Percentiles rank a stretch among this genome's conserved stretches.
phyloP scores from a whole-genome alignment of 495 filamentous ascomycete genomes.

The Talaromyces proteolyticus region DNA sequence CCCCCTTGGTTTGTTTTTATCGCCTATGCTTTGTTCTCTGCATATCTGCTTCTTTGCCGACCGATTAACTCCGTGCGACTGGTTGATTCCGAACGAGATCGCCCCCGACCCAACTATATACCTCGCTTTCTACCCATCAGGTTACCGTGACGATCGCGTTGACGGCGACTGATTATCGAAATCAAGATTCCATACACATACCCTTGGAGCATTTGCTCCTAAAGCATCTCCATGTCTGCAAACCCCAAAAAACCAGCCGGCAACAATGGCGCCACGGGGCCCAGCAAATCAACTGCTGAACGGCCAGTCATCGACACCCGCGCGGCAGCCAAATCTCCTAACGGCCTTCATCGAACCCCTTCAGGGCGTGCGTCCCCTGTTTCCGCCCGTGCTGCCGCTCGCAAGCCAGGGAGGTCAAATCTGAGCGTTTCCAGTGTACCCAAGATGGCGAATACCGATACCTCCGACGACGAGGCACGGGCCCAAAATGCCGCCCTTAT shows the following conservation, averaged over 20 bases:
- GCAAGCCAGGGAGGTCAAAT: conserved; percentile 53
- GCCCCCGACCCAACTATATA: no score
- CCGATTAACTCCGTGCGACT: no score
- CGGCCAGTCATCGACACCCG: conserved; percentile 2
- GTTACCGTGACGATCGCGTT: no score
- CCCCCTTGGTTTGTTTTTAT: conserved; percentile 1
- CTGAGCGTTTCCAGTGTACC: conserved; percentile 53
- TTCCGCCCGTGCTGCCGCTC: conserved; percentile 61
- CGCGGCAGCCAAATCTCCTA: conserved; percentile 23
- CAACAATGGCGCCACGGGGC: background rate
- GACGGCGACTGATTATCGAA: no score
- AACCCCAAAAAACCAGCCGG: conserved; percentile 2
- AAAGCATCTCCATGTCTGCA: background rate
- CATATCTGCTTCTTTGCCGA: no score
- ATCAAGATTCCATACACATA: background rate
- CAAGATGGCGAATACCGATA: conserved; percentile 47
- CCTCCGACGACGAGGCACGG: conserved; percentile 53
- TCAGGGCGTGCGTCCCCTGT: conserved; percentile 47
- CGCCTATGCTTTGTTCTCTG: background rate
- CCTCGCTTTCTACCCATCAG: no score
- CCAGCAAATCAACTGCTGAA: conserved; percentile 4
- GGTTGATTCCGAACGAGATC: no score
- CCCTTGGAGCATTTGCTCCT: conserved; percentile 4
- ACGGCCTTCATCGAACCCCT: conserved; percentile 34
- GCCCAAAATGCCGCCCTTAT: conserved; percentile 72